Conservation (phyloP, 345 rosid species). For the Gossypium thurberi region DNA sequence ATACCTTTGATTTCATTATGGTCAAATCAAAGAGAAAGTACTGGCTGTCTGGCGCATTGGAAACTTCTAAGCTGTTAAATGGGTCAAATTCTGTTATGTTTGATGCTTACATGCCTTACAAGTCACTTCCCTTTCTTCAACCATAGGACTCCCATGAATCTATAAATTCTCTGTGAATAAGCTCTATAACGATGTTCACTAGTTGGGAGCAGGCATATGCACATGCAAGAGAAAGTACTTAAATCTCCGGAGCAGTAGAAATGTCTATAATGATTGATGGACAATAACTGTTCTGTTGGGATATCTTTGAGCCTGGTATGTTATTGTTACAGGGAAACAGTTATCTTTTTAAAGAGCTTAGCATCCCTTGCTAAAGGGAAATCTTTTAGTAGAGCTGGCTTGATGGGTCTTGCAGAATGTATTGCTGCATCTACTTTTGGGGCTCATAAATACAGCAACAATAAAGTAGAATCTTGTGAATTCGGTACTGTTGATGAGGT, state of each 20-base stretch:
- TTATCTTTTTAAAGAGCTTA: slow-evolving; percentile 49
- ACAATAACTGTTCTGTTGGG: neutral
- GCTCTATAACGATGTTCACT: neutral
- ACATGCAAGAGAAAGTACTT: neutral
- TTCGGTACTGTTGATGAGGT: slow-evolving; percentile 24
- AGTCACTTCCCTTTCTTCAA: neutral
- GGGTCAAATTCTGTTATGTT: neutral
- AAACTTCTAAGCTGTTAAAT: neutral
- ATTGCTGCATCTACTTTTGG: slow-evolving; percentile 58
- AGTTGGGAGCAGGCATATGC: neutral
- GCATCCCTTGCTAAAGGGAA: slow-evolving; percentile 64
- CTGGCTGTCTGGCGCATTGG: neutral
- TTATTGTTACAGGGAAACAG: slow-evolving; percentile 43
- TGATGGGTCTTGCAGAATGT: slow-evolving; percentile 77
- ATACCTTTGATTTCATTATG: neutral
- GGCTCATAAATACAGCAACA: slow-evolving; percentile 21
- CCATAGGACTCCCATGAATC: neutral
- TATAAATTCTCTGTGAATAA: neutral
- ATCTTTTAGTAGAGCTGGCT: slow-evolving; percentile 85
- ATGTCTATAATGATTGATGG: neutral
- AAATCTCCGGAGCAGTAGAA: neutral
- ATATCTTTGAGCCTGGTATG: neutral
- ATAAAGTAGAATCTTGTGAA: slow-evolving; percentile 22
- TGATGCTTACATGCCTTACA: neutral
- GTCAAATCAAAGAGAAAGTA: neutral